A percentile compares a stretch with the other conserved stretches of the same genome.
Evolutionary conservation across 2,329 filamentous ascomycete species (phyloP).

Genomic region (Beauveria sp.): DNA sequence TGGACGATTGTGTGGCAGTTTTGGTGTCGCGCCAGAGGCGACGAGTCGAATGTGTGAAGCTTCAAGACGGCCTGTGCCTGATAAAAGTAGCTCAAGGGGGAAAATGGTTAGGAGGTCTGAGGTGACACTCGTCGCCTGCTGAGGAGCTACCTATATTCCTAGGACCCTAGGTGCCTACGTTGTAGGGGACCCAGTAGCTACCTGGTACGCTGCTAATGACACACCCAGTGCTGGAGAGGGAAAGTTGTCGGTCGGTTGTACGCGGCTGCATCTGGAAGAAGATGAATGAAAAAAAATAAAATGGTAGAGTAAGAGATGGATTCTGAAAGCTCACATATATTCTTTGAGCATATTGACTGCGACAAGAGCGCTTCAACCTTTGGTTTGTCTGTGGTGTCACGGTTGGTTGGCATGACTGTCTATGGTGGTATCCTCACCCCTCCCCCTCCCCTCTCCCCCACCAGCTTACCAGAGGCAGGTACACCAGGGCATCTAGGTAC

Average conservation of each 20-base stretch:
- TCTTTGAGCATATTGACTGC: background rate
- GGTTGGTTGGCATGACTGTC: background rate
- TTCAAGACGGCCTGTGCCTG: background rate
- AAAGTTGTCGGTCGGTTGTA: background rate
- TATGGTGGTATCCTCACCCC: background rate
- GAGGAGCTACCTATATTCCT: background rate
- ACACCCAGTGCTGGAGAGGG: background rate
- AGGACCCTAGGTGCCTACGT: too few relatives aligned
- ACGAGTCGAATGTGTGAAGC: background rate
- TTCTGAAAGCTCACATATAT: background rate
- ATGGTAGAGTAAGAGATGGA: background rate
- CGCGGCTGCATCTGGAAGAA: background rate
- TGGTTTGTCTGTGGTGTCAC: background rate
- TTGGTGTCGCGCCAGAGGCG: background rate
- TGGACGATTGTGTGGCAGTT: slow-evolving; percentile 2
- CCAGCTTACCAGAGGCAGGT: background rate
- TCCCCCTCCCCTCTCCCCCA: background rate
- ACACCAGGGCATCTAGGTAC: background rate
- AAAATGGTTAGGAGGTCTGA: too few relatives aligned
- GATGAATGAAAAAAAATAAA: background rate
- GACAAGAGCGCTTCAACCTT: background rate
- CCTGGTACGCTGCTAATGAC: background rate
- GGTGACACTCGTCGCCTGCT: background rate
- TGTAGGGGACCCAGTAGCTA: too few relatives aligned
- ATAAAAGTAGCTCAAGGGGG: background rate